Base-by-base conservation (phyloP, 106 monocot species). In the Platanthera guangdongensis region DNA sequence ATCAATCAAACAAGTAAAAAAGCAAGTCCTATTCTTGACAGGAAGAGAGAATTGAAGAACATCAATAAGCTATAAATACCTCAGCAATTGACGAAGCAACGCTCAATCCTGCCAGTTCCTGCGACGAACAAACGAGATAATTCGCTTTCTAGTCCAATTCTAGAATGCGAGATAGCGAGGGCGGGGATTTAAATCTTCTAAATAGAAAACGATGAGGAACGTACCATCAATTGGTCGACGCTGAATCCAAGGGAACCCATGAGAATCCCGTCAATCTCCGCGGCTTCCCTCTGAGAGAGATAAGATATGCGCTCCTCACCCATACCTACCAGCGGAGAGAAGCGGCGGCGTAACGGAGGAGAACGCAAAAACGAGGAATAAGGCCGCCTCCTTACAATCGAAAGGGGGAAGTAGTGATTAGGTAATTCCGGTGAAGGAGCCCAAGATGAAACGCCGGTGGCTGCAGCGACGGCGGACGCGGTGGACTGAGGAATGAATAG, bases 161-260 rank as follows among this genome's bases (percentile, higher is more conserved):
- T 48, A 64, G 18, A 25, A 50, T 28, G 4, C 2, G 11, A 49
- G 46, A n/a, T 19, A 82, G 8, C 54, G 54, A 18, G 59, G 57
- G 52, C 49, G 75, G 50, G 0, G 30, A 7, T 9, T 65, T 65
- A 25, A 65, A 11, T 30, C 59, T 59, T 7, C 59, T 1, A 59
- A 59, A 19, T 32, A 52, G 7, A 60, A 52, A 9, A 48, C 5
- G 21, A 10, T 1, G 47, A 71, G 28, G 54, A 51, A 55, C 76
- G 19, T 12, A 95, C 95, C 95, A 95, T 95, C 81, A 93, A 67
- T 79, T 97, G 93, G 69, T 97, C 96, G 75, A 97, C 86, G 81
- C 89, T 93, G 83, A 97, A 97, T 1, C 93, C 96, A 51, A 97
- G 91, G 9, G 93, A 86, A 0, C 96, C 96, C 96, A 97, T 97